Conservation (phyloP, 23 red algal species). For the Cyanidiococcus yangmingshanensis region DNA sequence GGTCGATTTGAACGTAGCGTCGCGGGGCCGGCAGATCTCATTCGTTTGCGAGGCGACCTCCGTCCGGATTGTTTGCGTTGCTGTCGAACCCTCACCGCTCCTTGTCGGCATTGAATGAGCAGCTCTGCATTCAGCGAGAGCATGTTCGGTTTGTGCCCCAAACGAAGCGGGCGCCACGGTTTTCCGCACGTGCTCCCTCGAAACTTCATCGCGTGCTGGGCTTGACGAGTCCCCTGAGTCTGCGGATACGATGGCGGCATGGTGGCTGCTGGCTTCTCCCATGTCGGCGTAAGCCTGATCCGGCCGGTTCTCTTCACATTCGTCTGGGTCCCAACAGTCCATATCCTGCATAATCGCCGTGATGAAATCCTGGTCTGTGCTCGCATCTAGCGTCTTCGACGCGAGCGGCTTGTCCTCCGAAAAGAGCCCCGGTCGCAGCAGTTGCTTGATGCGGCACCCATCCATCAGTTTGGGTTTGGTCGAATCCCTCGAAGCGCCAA, state of each 20-base stretch:
- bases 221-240: neutral
- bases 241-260: neutral
- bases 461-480: neutral
- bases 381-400: neutral
- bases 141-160: neutral
- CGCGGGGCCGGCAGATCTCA: neutral
- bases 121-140: neutral
- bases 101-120: neutral
- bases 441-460: neutral
- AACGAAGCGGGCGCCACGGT: neutral
- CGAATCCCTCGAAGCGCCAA: neutral
- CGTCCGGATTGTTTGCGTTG: neutral
- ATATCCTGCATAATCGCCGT: neutral
- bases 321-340: neutral
- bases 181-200: too few species aligned
- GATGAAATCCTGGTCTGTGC: neutral
- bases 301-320: neutral
- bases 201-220: neutral
- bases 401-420: neutral
- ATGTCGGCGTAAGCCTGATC: neutral
- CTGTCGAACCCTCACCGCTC: neutral
- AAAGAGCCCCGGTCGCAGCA: neutral
- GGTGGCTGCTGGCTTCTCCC: neutral
- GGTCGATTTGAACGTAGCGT: neutral
- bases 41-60: neutral